Conservation (phyloP, 176 grass and related monocot genomes). For the bread wheat (Triticum aestivum) region IWGSC_CS_RefSeq_v2.1 NC_057814.1:607830313-607830812, state of each 20-base stretch:
- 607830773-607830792: neutral
- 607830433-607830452: too few species aligned
- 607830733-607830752: too few species aligned
- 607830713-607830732: too few species aligned
- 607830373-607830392: neutral
- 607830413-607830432: neutral
- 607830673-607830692: neutral
- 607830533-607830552: neutral
- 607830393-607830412: neutral
- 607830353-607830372: neutral
- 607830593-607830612: too few species aligned
- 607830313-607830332: neutral
- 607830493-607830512: neutral
- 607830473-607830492: neutral
- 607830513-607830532: neutral
- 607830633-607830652: neutral
- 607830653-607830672: neutral
- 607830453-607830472: neutral
- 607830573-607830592: neutral
- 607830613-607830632: too few species aligned
- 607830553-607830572: neutral
- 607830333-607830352: neutral
- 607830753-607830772: neutral
- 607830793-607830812: neutral
- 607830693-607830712: neutral